Conservation (phyloP, 176 grass and related monocot genomes). For the Cymbopogon citratus region DNA sequence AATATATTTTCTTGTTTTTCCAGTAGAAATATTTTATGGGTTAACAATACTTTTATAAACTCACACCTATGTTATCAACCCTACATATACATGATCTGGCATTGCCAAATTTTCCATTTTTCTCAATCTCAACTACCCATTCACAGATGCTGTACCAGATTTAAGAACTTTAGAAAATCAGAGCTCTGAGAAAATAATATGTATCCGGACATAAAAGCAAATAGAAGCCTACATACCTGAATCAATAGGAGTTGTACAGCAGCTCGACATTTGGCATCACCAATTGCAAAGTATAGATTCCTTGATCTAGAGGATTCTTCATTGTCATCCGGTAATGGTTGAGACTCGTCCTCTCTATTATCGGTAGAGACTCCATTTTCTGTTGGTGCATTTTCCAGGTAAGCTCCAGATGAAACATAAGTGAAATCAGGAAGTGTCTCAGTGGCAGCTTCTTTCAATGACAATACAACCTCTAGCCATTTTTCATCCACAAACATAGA, state of each 20-base stretch:
- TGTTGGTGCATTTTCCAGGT: constrained; percentile 50
- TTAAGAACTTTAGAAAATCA: background rate
- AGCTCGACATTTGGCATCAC: constrained; percentile 93
- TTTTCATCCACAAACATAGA: constrained; percentile 88
- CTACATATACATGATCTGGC: background rate
- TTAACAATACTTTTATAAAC: background rate
- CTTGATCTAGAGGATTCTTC: constrained; percentile 65
- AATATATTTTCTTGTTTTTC: background rate
- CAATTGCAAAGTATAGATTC: constrained; percentile 85
- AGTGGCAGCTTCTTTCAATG: constrained; percentile 85
- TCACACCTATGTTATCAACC: background rate
- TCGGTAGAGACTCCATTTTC: constrained; percentile 59
- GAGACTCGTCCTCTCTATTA: constrained; percentile 50
- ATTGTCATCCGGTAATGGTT: constrained; percentile 51
- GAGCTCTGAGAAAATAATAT: background rate
- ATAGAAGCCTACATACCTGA: constrained; percentile 56
- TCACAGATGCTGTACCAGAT: background rate
- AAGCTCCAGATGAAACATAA: constrained; percentile 73
- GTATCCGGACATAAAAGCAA: background rate
- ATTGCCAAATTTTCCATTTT: background rate
- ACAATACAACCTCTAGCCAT: constrained; percentile 78
- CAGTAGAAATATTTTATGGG: background rate
- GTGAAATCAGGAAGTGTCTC: constrained; percentile 93
- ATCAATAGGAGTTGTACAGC: constrained; percentile 97
- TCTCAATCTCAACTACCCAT: background rate